Base-by-base conservation (phyloP, 768 basidiomycete species). In the Fomitopsis serialis region DNA sequence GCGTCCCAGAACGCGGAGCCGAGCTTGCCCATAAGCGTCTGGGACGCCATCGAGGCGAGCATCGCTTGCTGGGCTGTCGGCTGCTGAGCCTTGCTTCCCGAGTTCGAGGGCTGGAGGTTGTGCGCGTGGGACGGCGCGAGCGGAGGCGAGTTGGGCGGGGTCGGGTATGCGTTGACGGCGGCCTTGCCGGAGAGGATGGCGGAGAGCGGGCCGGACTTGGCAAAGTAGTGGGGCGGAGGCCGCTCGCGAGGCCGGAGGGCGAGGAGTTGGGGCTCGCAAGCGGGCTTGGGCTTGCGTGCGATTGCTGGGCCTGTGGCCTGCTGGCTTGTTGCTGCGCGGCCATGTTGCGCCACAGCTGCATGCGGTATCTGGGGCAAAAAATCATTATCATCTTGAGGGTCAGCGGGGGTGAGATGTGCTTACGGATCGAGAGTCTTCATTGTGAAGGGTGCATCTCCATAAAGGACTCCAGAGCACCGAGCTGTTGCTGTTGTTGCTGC, bases 311-410 rank as follows among this genome's bases (percentile, higher is more conserved):
- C 7, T 54, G 67, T 44, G 71, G 67, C 25, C 70, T 69, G n/a
- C 75, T 66, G 66, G 56, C 68, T 54, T 58, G 65, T 50, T 81
- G 87, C 59, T 92, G 91, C 29, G 82, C 77, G 0, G 92, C 92
- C 83, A 96, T 89, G 71, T 87, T 82, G 32, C 85, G 81, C 94
- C 93, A 96, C 0, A 97, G 75, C 56, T 96, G 93, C 89, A 93
- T 93, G 40, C 93, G 80, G 65, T 87, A 87, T 11, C 80, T 82
- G 11, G 5, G 29, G 57, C 24, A 47, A 23, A 22, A 27, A 8
- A 50, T 29, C 25, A 35, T n/a, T n/a, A 32, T 17, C 8, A 35
- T n/a, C 45, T 21, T 37, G 29, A 36, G 22, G 23, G 19, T 13
- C 15, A 13, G 48, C 48, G 43, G 55, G 6, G 51, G 32, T 47